Evolutionary conservation across 129 eudicot species (phyloP), one percentile per base, ranked within the genome.

Genomic region (Tanacetum coccineum): DNA sequence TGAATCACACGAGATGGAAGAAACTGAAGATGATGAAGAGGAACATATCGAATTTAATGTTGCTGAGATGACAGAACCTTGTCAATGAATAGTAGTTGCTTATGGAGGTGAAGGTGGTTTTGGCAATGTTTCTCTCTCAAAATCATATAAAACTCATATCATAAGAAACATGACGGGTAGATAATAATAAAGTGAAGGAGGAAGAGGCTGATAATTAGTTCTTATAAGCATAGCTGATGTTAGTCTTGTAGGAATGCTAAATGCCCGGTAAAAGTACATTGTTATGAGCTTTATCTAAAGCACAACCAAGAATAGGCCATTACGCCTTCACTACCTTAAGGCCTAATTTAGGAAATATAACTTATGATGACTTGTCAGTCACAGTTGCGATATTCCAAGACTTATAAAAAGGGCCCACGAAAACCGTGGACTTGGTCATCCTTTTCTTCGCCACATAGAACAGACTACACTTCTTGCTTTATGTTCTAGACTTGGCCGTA

Each of bases 221-320:
- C n/a, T n/a, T n/a, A n/a, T n/a, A 74, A 86, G 95, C 62, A 88
- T 92, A 32, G 98, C 96, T 36, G 98, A 92, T 63, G 96, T 93
- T 15, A 96, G 96, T 64, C 88, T 93, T n/a, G 92, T 93, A 14
- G 99, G 96, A 10, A 80, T 93, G 90, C 99, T 96, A 20, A 93
- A 88, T 73, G 96, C n/a, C 96, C 3, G 96, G 96, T 64, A 93
- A 89, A 86, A 88, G 95, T 64, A 93, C 99, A 40, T 89, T 86
- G 47, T 71, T 93, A 64, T 96, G 99, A 47, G 91, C 96, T 17
- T 61, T n/a, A n/a, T n/a, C n/a, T 93, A 86, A 90, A 84, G 96
- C 99, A 20, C 91, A 82, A 70, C 99, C 96, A 4, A 61, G 50
- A 63, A 86, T 93, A 8, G 99, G 96, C 4, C 82, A 93, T 59